These are phyloP conservation scores for Saccharomyces pastorianus DNA, from an alignment of 1,139 yeast species.

Conservation along the genomic window DNA sequence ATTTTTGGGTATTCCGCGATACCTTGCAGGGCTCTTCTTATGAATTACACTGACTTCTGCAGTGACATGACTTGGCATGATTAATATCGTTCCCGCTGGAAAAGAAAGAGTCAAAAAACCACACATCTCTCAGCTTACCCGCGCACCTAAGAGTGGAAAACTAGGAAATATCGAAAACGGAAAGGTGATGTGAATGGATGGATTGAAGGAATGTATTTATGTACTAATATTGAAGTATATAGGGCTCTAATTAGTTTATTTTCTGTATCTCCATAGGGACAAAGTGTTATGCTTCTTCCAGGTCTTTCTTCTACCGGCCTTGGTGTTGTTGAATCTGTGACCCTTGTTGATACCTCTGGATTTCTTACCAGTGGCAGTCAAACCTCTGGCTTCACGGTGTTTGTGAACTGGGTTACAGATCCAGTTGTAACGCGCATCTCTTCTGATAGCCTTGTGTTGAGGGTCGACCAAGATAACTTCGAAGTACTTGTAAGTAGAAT, in stretches of 20 bases:
- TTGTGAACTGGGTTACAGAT: constrained; percentile 98
- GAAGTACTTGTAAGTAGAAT: constrained; percentile 97
- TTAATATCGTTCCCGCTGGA: no score
- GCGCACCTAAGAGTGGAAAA: no score
- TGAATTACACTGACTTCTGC: no score
- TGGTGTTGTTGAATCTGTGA: constrained; percentile 97
- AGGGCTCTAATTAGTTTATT: constrained; percentile 39
- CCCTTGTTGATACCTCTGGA: constrained; percentile 99
- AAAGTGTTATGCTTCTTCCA: constrained; percentile 99
- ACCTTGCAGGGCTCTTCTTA: no score
- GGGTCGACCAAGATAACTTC: constrained; percentile 98
- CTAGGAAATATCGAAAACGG: no score
- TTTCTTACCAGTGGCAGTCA: constrained; percentile 96
- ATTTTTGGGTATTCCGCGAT: no score
- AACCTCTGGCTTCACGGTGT: constrained; percentile 99
- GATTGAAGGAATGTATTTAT: not conserved
- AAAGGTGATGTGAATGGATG: not conserved
- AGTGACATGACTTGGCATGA: no score
- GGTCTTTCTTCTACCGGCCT: constrained; percentile 97
- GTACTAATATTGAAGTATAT: constrained; percentile 1
- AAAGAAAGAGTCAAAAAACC: no score
- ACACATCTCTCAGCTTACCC: no score
- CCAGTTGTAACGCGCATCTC: constrained; percentile 99
- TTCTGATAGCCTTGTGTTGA: constrained; percentile 97
- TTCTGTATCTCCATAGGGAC: constrained; percentile 99